Evolutionary conservation across 2,329 filamentous ascomycete genomes (phyloP).

Genomic region (Calycina marina): DNA sequence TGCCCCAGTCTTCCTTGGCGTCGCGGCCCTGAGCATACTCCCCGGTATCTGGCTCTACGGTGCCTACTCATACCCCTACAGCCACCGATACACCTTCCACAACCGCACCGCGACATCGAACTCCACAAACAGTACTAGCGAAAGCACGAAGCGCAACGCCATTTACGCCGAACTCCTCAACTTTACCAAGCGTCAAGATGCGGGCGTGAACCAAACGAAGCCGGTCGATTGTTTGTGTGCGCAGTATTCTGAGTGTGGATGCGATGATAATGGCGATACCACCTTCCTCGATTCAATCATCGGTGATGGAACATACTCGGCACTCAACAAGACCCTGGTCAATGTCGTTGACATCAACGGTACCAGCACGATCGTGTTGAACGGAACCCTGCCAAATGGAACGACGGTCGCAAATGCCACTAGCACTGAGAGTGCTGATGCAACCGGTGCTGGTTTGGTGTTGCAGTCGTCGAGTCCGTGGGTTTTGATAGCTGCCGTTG

Average conservation of each 20-base stretch:
- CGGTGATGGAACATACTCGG: constrained; percentile 45
- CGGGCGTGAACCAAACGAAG: constrained; percentile 37
- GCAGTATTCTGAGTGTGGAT: constrained; percentile 42
- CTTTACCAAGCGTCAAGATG: constrained; percentile 10
- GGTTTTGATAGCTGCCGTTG: constrained; percentile 19
- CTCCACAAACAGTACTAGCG: constrained; percentile 23
- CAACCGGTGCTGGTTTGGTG: constrained; percentile 11
- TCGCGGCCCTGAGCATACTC: constrained; percentile 27
- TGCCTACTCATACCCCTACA: constrained; percentile 45
- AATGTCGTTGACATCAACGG: constrained; percentile 48
- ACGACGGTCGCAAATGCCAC: constrained; percentile 40
- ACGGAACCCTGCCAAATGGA: constrained; percentile 60
- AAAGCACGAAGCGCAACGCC: not conserved
- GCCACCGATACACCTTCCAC: constrained; percentile 38
- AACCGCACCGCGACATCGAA: constrained; percentile 26
- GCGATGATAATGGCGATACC: constrained; percentile 51
- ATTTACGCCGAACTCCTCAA: constrained; percentile 23
- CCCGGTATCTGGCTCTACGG: constrained; percentile 48
- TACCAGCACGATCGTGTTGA: constrained; percentile 50
- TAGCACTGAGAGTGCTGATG: constrained; percentile 27
- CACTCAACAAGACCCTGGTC: constrained; percentile 46
- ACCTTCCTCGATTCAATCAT: constrained; percentile 47
- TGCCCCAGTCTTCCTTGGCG: constrained; percentile 35
- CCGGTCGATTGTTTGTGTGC: constrained; percentile 48
- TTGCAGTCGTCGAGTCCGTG: constrained; percentile 15